Evolutionary conservation across 441 rosid genomes (phyloP), one percentile per base, ranked within the genome.

Genomic region (Hura crepitans): DNA sequence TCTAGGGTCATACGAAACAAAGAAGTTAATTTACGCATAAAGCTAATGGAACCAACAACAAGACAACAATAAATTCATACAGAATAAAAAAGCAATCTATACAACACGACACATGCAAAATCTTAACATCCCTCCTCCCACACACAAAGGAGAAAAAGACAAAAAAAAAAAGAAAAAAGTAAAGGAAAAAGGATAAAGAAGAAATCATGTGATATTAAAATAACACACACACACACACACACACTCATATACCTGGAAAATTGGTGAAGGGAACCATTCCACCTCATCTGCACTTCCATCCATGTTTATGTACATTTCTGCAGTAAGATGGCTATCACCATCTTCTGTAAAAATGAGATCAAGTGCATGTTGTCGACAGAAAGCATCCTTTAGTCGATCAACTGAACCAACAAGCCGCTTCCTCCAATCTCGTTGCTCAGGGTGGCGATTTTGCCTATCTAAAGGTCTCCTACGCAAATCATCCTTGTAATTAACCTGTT

Each of bases 371-470:
- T 86, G 98, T 63, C 86, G 94, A 78, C 99, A 96, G 78, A 96
- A 93, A 15, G 91, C 81, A 82, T 96, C 92, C 78, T 89, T 91
- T 68, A 96, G 78, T 67, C 90, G 86, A 75, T 93, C 99, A 80
- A 96, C 93, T 54, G 97, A 85, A 75, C 81, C 72, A 47, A 81
- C 85, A 71, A 96, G 95, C 74, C 91, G 90, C 81, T 88, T 87
- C 86, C 86, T 96, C 98, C 99, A 96, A 84, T 96, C 99, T 77
- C 97, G 87, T 75, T 91, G 99, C 78, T 96, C 99, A 67, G 97
- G 97, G 74, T 90, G 85, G 71, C 99, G 99, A 69, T 86, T 96
- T 80, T 93, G 97, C 84, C 94, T 88, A 80, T 96, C 99, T 46
- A 63, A 46, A 49, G 91, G 86, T 79, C 93, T 89, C 77, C 93